Evolutionary conservation across 2,329 filamentous ascomycete genomes (phyloP).

Genomic region (Hirsutella thompsonii): DNA sequence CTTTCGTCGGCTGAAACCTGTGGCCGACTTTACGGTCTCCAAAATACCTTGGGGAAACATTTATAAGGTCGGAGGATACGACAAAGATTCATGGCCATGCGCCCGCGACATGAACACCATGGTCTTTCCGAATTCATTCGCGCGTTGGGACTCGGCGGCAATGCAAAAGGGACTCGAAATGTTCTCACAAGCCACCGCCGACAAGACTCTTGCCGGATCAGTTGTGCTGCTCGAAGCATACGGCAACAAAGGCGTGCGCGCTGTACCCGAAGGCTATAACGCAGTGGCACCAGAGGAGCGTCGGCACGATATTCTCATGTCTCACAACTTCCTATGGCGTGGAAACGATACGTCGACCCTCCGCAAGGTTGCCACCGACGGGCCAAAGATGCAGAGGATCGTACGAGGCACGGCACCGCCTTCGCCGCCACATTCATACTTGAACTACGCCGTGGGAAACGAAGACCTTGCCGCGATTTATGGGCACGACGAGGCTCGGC

Average conservation of each 20-base stretch:
- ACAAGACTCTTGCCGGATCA: constrained; percentile 1
- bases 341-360: background rate
- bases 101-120: constrained; percentile 5
- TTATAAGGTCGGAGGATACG: constrained; percentile 3
- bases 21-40: background rate
- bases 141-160: constrained; percentile 2
- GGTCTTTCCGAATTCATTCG: constrained; percentile 5
- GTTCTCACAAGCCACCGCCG: constrained; percentile 3
- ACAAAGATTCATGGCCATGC: constrained; percentile 1
- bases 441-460: constrained; percentile 9
- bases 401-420: background rate
- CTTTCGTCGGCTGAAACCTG: constrained; percentile 5
- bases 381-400: background rate
- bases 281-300: constrained; percentile 6
- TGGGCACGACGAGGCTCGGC: constrained; percentile 5
- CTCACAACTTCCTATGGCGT: constrained; percentile 4
- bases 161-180: constrained; percentile 4
- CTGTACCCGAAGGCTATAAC: constrained; percentile 1
- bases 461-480: constrained; percentile 6
- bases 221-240: constrained; percentile 2
- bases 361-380: constrained; percentile 1
- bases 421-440: constrained; percentile 5
- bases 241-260: constrained; percentile 2
- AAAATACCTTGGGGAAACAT: constrained; percentile 1
- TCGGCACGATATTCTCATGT: constrained; percentile 4